Percentiles rank a stretch among this genome's conserved stretches.
Conservation (phyloP, 257 asterid genomes). For the Gentiana dahurica region DNA sequence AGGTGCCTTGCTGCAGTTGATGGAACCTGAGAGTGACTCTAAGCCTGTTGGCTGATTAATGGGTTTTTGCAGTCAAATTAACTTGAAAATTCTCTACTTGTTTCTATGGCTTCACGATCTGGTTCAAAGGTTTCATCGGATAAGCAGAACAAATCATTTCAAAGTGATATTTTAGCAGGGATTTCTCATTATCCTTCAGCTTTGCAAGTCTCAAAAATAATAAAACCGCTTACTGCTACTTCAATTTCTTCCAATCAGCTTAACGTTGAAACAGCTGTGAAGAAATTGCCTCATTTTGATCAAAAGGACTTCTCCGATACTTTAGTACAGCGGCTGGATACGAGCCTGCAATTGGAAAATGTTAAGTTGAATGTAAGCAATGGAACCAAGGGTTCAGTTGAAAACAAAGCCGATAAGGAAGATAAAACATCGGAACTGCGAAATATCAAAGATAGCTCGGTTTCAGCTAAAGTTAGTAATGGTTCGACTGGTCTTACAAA, state of each 20-base stretch:
- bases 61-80: constrained; percentile 7
- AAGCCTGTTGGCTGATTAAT: constrained; percentile 13
- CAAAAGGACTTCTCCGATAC: constrained; percentile 7
- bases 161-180: constrained; percentile 27
- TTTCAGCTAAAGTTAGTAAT: constrained; percentile 36
- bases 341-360: constrained; percentile 16
- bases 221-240: constrained; percentile 24
- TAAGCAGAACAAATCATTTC: constrained; percentile 25
- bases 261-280: constrained; percentile 11
- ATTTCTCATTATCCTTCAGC: constrained; percentile 29
- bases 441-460: constrained; percentile 28
- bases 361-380: constrained; percentile 10
- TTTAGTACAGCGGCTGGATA: constrained; percentile 17
- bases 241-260: constrained; percentile 12
- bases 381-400: constrained; percentile 22
- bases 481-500: constrained; percentile 41
- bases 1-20: constrained; percentile 19
- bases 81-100: constrained; percentile 5
- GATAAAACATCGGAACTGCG: constrained; percentile 30
- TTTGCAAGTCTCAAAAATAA: constrained; percentile 27
- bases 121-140: constrained; percentile 34
- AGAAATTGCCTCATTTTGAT: constrained; percentile 10
- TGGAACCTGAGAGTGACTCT: constrained; percentile 29
- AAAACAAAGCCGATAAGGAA: constrained; percentile 24
- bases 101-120: constrained; percentile 63